Conservation (phyloP, 2,329 filamentous ascomycete genomes). For the Westerdykella aurantiaca region DNA sequence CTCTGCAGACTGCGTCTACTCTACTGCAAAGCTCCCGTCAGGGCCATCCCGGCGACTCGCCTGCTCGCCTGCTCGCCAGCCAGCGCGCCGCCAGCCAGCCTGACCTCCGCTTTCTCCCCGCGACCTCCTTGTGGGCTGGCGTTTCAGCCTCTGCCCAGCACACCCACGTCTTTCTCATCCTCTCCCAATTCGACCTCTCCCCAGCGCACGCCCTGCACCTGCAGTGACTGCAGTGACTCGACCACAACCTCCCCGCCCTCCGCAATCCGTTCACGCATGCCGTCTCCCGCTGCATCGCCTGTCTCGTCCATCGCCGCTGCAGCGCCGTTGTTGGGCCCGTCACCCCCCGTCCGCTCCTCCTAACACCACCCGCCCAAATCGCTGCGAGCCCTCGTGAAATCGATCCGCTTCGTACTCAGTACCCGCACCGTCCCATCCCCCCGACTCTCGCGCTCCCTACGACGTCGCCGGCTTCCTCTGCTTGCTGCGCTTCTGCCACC, state of each 20-base stretch:
- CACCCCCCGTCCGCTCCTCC: not conserved
- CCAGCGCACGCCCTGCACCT: slow-evolving; percentile 4
- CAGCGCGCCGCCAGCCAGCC: slow-evolving; percentile 2
- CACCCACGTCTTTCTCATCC: slow-evolving; percentile 8
- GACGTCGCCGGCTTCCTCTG: too few species aligned
- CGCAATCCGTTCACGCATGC: slow-evolving; percentile 12
- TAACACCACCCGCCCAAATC: not conserved
- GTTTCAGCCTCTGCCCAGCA: slow-evolving; percentile 22
- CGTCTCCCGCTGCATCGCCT: slow-evolving; percentile 9
- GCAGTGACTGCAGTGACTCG: slow-evolving; percentile 4
- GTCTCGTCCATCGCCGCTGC: not conserved
- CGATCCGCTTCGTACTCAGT: too few species aligned
- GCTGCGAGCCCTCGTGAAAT: not conserved
- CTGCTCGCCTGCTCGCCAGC: too few species aligned
- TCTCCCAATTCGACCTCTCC: slow-evolving; percentile 10
- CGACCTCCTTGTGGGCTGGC: not conserved
- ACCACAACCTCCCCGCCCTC: slow-evolving; percentile 8
- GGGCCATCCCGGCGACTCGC: too few species aligned
- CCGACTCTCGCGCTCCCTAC: too few species aligned
- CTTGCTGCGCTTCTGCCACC: too few species aligned
- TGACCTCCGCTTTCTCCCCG: slow-evolving; percentile 13
- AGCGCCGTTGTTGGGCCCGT: not conserved
- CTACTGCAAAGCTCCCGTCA: too few species aligned
- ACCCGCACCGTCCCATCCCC: too few species aligned
- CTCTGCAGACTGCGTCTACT: too few species aligned